Evolutionary conservation across 768 basidiomycete species (phyloP), one percentile per base, ranked within the genome.

Genomic region (Russula earlei): DNA sequence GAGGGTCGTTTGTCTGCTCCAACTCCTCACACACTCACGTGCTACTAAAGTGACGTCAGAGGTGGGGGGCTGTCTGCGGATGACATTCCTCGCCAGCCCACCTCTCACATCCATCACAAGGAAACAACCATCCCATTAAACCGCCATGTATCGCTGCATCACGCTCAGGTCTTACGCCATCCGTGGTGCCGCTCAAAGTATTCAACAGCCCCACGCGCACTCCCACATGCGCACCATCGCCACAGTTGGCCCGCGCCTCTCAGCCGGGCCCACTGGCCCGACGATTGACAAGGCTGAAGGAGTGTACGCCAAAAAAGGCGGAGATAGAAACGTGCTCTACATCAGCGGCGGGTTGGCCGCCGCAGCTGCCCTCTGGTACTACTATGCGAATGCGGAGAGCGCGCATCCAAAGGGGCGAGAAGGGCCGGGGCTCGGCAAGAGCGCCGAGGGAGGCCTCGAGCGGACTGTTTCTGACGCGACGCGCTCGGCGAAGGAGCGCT

Each of bases 21-120:
- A n/a, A n/a, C n/a, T n/a, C n/a, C n/a, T n/a, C n/a, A n/a, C n/a
- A n/a, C n/a, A n/a, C n/a, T n/a, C n/a, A n/a, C n/a, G n/a, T n/a
- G 45, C 17, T 11, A 33, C 2, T 2, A 5, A n/a, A 59, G 56
- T 77, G 76, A 15, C 72, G 52, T 6, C 68, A 52, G 0, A 81
- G 81, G 71, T 83, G 75, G 82, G 82, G 84, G 1, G 72, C 72
- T 0, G 75, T 77, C 71, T 79, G 76, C 17, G 44, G 29, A 29
- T 29, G 42, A 25, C 19, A 19, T 24, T n/a, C n/a, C n/a, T n/a
- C n/a, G 36, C 10, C 36, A 36, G 36, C 14, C 11, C 11, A 22
- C 11, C 5, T 36, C 33, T 34, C 20, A 48, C 46, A 15, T n/a
- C 33, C 31, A 22, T 34, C 46, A 48, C 33, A 2, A 46, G 27